These are phyloP conservation scores for Talaromyces marneffei DNA, from an alignment of 2,329 filamentous ascomycete genomes.

Conservation along the genomic window DNA sequence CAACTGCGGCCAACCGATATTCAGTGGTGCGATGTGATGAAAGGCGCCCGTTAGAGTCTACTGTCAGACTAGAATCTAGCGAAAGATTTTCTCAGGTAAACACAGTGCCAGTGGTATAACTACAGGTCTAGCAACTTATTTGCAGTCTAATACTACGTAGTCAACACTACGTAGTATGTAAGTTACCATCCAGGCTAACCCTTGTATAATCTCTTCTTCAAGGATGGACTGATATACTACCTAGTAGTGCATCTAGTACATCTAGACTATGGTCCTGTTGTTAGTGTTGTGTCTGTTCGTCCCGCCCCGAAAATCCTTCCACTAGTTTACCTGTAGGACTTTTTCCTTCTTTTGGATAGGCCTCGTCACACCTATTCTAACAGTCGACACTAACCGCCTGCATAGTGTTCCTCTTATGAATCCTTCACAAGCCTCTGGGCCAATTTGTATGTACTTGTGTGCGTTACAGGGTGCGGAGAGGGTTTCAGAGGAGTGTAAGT, in stretches of 20 bases:
- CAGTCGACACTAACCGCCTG: background rate
- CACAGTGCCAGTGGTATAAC: background rate
- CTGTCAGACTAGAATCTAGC: background rate
- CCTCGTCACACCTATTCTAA: background rate
- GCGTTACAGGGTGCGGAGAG: background rate
- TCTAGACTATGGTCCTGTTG: background rate
- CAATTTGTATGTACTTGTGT: background rate
- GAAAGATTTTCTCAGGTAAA: background rate
- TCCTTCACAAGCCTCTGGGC: background rate
- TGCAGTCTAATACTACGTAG: background rate
- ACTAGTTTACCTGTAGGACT: background rate
- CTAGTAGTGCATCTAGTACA: background rate
- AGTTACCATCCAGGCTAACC: background rate
- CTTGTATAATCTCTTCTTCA: background rate
- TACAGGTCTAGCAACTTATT: background rate
- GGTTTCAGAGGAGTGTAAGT: no score
- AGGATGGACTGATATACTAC: background rate
- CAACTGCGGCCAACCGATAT: background rate
- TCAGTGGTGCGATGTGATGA: background rate
- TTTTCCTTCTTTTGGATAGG: background rate
- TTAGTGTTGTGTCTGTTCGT: background rate
- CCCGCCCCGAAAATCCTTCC: background rate
- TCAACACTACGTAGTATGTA: background rate
- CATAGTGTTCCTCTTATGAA: background rate
- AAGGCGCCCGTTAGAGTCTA: background rate